Evolutionary conservation across 768 basidiomycete genomes (phyloP), one percentile per base, ranked within the genome.

Genomic region (Boletus subcaerulescens): DNA sequence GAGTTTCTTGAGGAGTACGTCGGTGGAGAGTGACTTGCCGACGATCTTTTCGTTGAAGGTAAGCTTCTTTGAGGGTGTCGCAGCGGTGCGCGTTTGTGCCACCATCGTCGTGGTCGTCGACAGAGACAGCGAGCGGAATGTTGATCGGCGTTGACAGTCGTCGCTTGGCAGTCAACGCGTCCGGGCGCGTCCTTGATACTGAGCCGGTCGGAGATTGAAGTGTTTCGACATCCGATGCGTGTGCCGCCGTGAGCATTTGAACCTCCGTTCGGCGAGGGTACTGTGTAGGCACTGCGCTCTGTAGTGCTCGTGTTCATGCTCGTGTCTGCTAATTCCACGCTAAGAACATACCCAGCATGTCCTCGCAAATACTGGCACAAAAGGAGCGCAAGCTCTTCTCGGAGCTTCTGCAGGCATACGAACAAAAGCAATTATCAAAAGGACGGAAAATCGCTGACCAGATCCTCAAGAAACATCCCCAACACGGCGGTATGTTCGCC

Each of bases 381-480:
- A 97, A 95, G 72, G 93, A 98, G 74, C 80, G 82, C 15, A 74
- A 82, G 24, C 80, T 94, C 33, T 98, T 97, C 81, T 87, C 87
- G 62, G 91, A 94, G 61, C 77, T 97, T 36, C 74, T 97, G 18
- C 85, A 84, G 20, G 79, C 89, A 13, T 98, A 98, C 71, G 97
- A 99, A 73, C 80, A 86, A 12, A 83, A 91, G 64, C 87, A 92
- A 65, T 85, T 93, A 69, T 87, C 93, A 64, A 92, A 92, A 64
- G 95, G 87, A 22, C 80, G 89, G 56, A 97, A 97, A 71, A 84
- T 88, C 8, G 91, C 93, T 2, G 94, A 98, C 73, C 84, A 85
- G 65, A 94, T 98, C 69, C 84, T 99, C 69, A 95, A 93, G 76
- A 97, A 96, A 76, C 84, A 86, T 65, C 94, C 97, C 0, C 87